Base-by-base conservation (phyloP, 2,329 filamentous ascomycete species). In the Xylariaceae sp. region DNA sequence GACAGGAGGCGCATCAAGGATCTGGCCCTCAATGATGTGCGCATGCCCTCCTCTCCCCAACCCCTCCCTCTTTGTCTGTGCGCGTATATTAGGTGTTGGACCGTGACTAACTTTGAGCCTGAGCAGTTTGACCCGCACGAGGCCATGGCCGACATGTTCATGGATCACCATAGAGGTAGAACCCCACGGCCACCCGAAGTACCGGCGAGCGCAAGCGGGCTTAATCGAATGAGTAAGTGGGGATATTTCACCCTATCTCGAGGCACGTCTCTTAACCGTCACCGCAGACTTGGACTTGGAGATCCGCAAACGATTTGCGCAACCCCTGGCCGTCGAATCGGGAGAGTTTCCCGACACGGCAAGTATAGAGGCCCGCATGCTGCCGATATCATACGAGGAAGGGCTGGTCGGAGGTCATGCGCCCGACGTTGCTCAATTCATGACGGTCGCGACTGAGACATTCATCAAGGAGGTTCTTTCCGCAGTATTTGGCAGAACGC, bases 191-290 rank as follows among this genome's bases (percentile, higher is more conserved):
- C 65, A 9, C 73, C 81, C 19, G 76, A 86, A 40, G 74, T 79
- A 7, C 80, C 83, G 17, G 73, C 81, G 18, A 81, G 79, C 55
- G 82, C 83, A 16, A 82, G 79, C 18, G 83, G 83, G 14, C 72
- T 90, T 31, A 88, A 86, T 50, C 88, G 79, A 50, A 83, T 90
- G 70, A 94, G 83, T 88, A 70, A 59, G 81, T 65, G 9, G 30
- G 31, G 15, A 23, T 59, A 5, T 64, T 63, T 39, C 31, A 29
- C 31, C 12, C 17, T 19, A 17, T 29, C 36, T 30, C 19, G 15
- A 24, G 9, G 16, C 16, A n/a, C 29, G 28, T 13, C n/a, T 30
- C 39, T 48, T 12, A 49, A 16, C 9, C 27, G 47, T 13, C 9
- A 28, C 36, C 9, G 9, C 26, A 82, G 78, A 82, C 51, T 74